These are phyloP conservation scores for Xerocomellus chrysenteron DNA, from an alignment of 768 basidiomycete species.

Conservation along the genomic window DNA sequence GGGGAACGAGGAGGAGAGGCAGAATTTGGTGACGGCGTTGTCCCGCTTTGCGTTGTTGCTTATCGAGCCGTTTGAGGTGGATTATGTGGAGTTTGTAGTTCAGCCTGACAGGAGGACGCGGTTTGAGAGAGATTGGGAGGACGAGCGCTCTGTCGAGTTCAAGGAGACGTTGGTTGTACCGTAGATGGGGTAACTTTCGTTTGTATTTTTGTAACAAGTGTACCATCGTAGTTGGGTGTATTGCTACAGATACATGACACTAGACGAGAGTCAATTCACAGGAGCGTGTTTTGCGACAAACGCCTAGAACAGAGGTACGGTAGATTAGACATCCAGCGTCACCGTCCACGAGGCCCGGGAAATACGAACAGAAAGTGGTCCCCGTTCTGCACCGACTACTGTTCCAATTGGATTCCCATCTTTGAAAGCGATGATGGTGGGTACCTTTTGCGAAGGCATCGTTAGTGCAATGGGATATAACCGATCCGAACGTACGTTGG, in stretches of 20 bases:
- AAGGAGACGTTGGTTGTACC: conserved; percentile 64
- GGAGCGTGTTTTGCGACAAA: conserved; percentile 2
- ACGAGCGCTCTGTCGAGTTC: conserved; percentile 44
- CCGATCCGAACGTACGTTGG: neutral
- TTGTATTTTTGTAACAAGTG: neutral
- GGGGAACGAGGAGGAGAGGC: conserved; percentile 43
- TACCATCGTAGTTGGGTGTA: neutral
- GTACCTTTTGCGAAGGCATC: neutral
- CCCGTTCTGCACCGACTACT: neutral
- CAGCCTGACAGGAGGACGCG: conserved; percentile 57
- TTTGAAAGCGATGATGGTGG: conserved; percentile 1
- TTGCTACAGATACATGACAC: neutral
- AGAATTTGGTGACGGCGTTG: conserved; percentile 53
- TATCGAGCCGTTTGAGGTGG: conserved; percentile 68
- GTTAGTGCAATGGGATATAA: neutral
- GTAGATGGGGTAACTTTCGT: conserved; percentile 24
- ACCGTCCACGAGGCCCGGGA: no score
- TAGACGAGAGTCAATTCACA: neutral
- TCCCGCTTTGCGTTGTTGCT: conserved; percentile 70
- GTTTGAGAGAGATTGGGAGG: conserved; percentile 43
- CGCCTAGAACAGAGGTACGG: neutral
- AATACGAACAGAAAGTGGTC: neutral
- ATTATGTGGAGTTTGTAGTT: conserved; percentile 61
- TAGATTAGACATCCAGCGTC: neutral
- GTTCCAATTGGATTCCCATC: neutral